These are phyloP conservation scores for Oryza glaberrima DNA, from an alignment of 176 grass and related monocot genomes.

Conservation along the genomic window DNA sequence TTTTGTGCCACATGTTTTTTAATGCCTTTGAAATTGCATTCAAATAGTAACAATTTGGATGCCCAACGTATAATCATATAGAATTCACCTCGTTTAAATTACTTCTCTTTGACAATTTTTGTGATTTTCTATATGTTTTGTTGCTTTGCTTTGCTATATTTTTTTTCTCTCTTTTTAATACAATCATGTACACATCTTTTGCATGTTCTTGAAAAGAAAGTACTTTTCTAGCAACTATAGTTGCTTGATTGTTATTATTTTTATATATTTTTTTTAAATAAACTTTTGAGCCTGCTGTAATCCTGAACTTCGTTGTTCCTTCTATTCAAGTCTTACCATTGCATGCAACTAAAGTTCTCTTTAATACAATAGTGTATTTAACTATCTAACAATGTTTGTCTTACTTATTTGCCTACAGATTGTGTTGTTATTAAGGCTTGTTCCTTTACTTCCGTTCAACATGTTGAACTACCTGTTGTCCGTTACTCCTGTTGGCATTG, in stretches of 20 bases:
- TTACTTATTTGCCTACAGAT: conserved; percentile 64
- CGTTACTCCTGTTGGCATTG: conserved; percentile 97
- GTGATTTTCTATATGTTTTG: background rate
- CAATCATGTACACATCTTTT: no score
- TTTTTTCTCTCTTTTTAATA: no score
- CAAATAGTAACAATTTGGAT: background rate
- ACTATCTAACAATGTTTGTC: conserved; percentile 24
- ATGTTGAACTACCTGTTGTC: conserved; percentile 99
- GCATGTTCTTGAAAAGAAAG: no score
- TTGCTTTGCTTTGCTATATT: background rate
- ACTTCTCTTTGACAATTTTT: background rate
- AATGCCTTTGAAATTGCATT: background rate
- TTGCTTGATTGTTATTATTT: no score
- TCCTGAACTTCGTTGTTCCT: no score
- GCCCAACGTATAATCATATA: conserved; percentile 10
- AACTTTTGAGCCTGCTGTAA: no score
- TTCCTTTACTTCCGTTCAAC: conserved; percentile 98
- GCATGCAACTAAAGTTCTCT: background rate
- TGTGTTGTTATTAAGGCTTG: conserved; percentile 86
- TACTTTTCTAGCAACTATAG: no score
- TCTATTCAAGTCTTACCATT: no score
- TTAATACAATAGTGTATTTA: background rate
- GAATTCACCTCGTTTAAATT: background rate
- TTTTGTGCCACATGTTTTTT: conserved; percentile 21
- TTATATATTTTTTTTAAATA: no score